These are phyloP conservation scores for Pleurotus giganteus DNA, from an alignment of 768 basidiomycete species.

Conservation along the genomic window DNA sequence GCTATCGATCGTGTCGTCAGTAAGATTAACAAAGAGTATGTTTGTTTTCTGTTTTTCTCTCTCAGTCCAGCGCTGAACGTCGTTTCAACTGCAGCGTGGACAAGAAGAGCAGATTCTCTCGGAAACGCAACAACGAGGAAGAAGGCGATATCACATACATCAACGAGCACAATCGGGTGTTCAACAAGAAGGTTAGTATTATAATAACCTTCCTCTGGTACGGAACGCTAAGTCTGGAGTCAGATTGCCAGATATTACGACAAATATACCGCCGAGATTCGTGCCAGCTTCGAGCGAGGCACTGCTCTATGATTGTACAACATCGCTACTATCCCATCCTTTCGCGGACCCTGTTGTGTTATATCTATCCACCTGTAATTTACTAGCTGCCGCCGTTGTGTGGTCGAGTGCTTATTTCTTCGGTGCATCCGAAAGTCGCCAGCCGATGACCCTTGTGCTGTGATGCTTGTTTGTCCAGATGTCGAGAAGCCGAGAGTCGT, in stretches of 20 bases:
- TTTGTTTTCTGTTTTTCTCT: slow-evolving; percentile 17
- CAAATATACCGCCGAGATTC: slow-evolving; percentile 95
- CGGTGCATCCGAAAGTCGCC: too few species aligned
- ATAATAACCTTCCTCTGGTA: background rate
- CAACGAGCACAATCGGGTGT: slow-evolving; percentile 96
- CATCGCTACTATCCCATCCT: background rate
- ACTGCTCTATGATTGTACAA: slow-evolving; percentile 70
- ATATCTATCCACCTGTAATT: background rate
- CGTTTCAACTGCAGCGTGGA: slow-evolving; percentile 57
- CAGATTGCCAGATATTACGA: slow-evolving; percentile 96
- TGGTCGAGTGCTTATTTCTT: too few species aligned
- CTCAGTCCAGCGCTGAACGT: slow-evolving; percentile 5
- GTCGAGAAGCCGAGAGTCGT: too few species aligned
- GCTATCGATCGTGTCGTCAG: slow-evolving; percentile 89
- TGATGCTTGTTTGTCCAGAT: too few species aligned
- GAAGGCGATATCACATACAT: slow-evolving; percentile 98
- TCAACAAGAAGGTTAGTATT: slow-evolving; percentile 86
- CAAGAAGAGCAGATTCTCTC: slow-evolving; percentile 86
- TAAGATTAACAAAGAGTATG: slow-evolving; percentile 93
- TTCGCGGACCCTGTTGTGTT: background rate
- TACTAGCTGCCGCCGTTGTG: too few species aligned
- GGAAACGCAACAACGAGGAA: slow-evolving; percentile 87
- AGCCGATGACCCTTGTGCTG: too few species aligned
- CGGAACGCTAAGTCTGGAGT: slow-evolving; percentile 8
- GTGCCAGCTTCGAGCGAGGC: slow-evolving; percentile 96